Conservation (phyloP, 1,139 yeast species). For the Taphrina wiesneri region DNA sequence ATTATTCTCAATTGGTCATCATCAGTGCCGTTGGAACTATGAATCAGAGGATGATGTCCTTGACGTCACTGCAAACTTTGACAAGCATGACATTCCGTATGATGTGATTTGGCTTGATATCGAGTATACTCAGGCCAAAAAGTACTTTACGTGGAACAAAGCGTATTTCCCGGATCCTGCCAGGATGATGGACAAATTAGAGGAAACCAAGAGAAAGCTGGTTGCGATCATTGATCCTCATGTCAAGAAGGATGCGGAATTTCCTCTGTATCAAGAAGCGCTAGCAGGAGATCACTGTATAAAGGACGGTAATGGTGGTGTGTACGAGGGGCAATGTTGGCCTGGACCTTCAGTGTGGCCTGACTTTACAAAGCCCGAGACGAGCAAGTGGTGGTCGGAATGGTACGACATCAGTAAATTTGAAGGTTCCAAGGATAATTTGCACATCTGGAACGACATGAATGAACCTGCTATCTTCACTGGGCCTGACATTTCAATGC, state of each 20-base stretch:
- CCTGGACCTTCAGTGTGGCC: conserved; percentile 96
- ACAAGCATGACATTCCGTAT: conserved; percentile 72
- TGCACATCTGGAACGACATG: conserved; percentile 97
- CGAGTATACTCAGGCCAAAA: conserved; percentile 81
- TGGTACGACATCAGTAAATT: conserved; percentile 46
- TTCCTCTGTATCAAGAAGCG: conserved; percentile 61
- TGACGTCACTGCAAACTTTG: conserved; percentile 68
- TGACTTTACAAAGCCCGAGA: conserved; percentile 70
- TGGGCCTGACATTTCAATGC: conserved; percentile 92
- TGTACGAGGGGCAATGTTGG: conserved; percentile 92
- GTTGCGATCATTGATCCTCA: conserved; percentile 93
- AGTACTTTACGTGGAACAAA: conserved; percentile 88
- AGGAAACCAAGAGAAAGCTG: conserved; percentile 71
- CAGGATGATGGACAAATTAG: conserved; percentile 63
- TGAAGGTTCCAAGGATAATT: conserved; percentile 58
- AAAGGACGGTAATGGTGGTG: conserved; percentile 52
- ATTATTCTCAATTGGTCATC: conserved; percentile 79
- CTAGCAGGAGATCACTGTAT: conserved; percentile 51
- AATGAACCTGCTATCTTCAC: conserved; percentile 93
- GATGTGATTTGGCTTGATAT: conserved; percentile 95
- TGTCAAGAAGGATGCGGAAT: conserved; percentile 60
- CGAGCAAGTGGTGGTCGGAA: conserved; percentile 61
- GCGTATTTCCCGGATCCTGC: conserved; percentile 74
- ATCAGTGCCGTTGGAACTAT: conserved; percentile 97
- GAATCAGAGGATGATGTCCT: conserved; percentile 82